These are phyloP conservation scores for Meripilus lineatus DNA, from an alignment of 1,284 basidiomycete genomes.

Conservation along the genomic window DNA sequence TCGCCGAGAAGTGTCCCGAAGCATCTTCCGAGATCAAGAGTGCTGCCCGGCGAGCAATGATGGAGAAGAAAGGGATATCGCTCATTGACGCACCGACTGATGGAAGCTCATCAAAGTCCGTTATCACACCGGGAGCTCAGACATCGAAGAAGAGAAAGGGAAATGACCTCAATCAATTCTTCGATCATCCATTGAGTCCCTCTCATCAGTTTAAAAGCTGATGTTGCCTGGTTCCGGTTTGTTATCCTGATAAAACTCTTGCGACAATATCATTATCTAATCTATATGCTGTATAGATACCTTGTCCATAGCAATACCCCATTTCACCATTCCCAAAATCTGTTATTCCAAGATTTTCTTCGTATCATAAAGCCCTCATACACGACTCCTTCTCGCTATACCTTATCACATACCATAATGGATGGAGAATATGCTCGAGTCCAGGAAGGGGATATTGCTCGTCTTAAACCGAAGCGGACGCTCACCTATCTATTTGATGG, in stretches of 20 bases:
- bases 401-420: constrained; percentile 10
- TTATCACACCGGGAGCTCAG: too few relatives aligned
- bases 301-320: not conserved
- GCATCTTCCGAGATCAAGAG: too few relatives aligned
- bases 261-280: not conserved
- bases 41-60: too few relatives aligned
- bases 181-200: too few relatives aligned
- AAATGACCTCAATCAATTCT: too few relatives aligned
- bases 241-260: not conserved
- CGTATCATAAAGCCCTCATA: not conserved
- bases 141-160: too few relatives aligned
- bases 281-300: not conserved
- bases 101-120: too few relatives aligned
- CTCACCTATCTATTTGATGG: constrained; percentile 24
- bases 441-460: constrained; percentile 13
- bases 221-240: not conserved
- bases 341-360: not conserved
- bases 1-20: too few relatives aligned
- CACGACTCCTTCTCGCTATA: not conserved
- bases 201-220: too few relatives aligned
- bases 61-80: too few relatives aligned
- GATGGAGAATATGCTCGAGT: constrained; percentile 16
- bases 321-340: not conserved
- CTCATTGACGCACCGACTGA: too few relatives aligned
- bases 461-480: constrained; percentile 12